phyloP scores from a whole-genome alignment of 2,329 filamentous ascomycete genomes.

The Corinectria fuckeliana region DNA sequence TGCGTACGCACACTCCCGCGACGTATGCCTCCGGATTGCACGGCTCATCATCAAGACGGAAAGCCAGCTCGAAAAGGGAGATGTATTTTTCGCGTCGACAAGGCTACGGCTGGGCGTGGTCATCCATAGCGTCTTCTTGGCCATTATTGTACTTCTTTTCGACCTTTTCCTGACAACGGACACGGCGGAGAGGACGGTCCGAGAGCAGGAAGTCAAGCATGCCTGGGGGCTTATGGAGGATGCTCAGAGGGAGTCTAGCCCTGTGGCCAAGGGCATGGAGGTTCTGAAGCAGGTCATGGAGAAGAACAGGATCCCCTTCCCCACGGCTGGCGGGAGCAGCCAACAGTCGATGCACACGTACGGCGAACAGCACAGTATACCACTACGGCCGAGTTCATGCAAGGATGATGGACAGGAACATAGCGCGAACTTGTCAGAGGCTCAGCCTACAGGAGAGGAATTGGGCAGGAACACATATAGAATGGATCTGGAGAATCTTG shows the following conservation, averaged over 20 bases:
- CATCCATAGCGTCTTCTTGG: slow-evolving; percentile 44
- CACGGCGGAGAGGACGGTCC: slow-evolving; percentile 29
- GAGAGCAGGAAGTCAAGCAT: slow-evolving; percentile 36
- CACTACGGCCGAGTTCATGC: not conserved
- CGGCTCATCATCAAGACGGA: slow-evolving; percentile 41
- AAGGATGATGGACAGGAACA: not conserved
- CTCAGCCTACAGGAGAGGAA: not conserved
- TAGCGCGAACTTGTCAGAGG: not conserved
- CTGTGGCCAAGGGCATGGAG: slow-evolving; percentile 39
- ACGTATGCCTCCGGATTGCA: slow-evolving; percentile 42
- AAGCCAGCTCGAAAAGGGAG: slow-evolving; percentile 35
- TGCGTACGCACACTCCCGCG: slow-evolving; percentile 41
- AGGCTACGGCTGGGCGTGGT: slow-evolving; percentile 40
- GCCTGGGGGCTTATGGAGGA: slow-evolving; percentile 43
- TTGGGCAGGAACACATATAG: not conserved
- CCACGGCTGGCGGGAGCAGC: not conserved
- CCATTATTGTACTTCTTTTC: slow-evolving; percentile 43
- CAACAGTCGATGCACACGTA: not conserved
- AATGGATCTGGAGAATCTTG: not conserved
- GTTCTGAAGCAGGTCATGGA: slow-evolving; percentile 41
- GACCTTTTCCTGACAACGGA: slow-evolving; percentile 41
- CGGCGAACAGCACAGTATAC: not conserved
- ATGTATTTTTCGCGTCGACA: slow-evolving; percentile 35
- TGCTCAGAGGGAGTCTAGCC: slow-evolving; percentile 37
- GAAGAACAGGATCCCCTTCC: slow-evolving; percentile 38